phyloP scores from a whole-genome alignment of 306 rosid genomes.

The Hippophae tibetana region DNA sequence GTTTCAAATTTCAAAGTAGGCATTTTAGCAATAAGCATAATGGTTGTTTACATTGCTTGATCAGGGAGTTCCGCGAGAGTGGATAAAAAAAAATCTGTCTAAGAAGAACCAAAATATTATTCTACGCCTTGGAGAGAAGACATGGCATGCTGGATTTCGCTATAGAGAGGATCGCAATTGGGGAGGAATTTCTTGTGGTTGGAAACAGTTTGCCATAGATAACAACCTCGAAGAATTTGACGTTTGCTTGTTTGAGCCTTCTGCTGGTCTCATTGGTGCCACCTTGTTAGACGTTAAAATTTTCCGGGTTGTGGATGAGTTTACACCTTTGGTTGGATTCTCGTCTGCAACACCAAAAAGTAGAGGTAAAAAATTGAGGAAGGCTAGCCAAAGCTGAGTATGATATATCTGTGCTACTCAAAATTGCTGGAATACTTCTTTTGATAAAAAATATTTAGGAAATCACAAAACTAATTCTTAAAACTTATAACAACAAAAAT shows the following conservation, averaged over 20 bases:
- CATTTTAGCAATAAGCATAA: neutral
- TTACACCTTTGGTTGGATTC: slow-evolving; percentile 18
- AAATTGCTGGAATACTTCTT: no score
- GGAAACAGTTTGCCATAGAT: slow-evolving; percentile 49
- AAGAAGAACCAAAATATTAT: slow-evolving; percentile 36
- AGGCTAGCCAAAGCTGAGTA: neutral
- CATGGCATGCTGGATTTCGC: slow-evolving; percentile 38
- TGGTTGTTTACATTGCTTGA: neutral
- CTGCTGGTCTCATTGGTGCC: slow-evolving; percentile 1
- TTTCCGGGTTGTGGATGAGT: slow-evolving; percentile 48
- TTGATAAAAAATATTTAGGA: no score
- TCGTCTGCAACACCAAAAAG: slow-evolving; percentile 11
- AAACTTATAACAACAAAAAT: no score
- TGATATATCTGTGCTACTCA: no score
- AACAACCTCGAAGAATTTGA: slow-evolving; percentile 61
- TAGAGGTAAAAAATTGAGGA: slow-evolving; percentile 14
- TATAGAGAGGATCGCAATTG: slow-evolving; percentile 16
- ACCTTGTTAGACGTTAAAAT: slow-evolving; percentile 40
- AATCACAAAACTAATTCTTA: no score
- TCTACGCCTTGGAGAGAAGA: slow-evolving; percentile 27
- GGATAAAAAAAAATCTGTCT: slow-evolving; percentile 26
- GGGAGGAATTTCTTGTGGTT: slow-evolving; percentile 58
- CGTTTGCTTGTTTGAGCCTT: slow-evolving; percentile 48
- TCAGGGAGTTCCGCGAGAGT: slow-evolving; percentile 37
- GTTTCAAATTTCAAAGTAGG: neutral